Evolutionary conservation across 1,139 yeast genomes (phyloP).

Genomic region (Taphrina pruni): DNA sequence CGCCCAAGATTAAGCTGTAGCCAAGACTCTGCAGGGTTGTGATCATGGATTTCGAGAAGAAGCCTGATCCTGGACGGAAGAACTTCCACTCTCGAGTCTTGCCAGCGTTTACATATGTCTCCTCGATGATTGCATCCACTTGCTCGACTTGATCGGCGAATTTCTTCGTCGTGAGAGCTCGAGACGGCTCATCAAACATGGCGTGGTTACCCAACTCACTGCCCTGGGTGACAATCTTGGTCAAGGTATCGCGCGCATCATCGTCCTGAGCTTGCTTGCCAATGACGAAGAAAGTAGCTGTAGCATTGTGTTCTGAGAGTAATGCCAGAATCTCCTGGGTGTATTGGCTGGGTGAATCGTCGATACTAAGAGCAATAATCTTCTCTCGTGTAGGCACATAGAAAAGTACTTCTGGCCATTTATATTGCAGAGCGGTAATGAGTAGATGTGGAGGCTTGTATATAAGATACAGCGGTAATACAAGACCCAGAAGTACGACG

Average conservation of each 20-base stretch:
- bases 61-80: conserved; percentile 41
- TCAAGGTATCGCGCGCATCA: not conserved
- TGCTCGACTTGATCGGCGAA: conserved; percentile 17
- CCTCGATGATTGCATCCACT: conserved; percentile 20
- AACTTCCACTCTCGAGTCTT: not conserved
- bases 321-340: conserved; percentile 81
- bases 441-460: conserved; percentile 33
- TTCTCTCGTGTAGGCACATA: conserved; percentile 23
- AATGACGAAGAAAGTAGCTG: conserved; percentile 38
- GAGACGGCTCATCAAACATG: conserved; percentile 40
- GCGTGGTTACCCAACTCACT: conserved; percentile 40
- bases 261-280: conserved; percentile 26
- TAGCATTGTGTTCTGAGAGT: conserved; percentile 57
- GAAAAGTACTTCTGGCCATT: conserved; percentile 33
- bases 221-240: conserved; percentile 15
- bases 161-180: conserved; percentile 1
- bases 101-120: conserved; percentile 5
- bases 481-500: conserved; percentile 5
- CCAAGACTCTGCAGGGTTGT: not conserved
- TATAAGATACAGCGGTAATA: conserved; percentile 18
- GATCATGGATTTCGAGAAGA: conserved; percentile 25
- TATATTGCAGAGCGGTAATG: conserved; percentile 12
- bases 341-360: conserved; percentile 73
- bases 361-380: conserved; percentile 36
- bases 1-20: conserved; percentile 24